A percentile compares a stretch with the other conserved stretches of the same genome.
Evolutionary conservation across 2,329 filamentous ascomycete species (phyloP).

Genomic region (Talaromyces sp.): DNA sequence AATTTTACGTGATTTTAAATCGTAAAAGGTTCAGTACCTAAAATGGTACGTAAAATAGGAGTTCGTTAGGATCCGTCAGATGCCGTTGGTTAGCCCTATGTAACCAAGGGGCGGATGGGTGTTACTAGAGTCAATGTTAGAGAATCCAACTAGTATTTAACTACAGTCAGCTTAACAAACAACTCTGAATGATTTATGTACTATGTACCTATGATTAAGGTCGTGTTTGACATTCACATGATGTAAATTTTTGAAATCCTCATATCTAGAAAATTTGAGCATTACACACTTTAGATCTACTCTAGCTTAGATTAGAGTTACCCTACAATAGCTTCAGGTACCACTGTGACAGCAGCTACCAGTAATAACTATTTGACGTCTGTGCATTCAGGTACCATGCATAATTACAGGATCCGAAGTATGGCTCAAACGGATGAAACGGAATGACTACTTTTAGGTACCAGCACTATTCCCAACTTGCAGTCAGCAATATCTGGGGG

Average conservation of each 20-base stretch:
- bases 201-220: not conserved
- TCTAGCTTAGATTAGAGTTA: not conserved
- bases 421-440: not conserved
- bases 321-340: not conserved
- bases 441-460: not conserved
- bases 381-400: not conserved
- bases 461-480: not conserved
- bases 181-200: not conserved
- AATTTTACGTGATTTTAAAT: not conserved
- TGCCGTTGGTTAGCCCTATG: not conserved
- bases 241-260: too few relatives aligned
- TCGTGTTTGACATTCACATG: not conserved
- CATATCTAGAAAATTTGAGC: not conserved
- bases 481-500: constrained; percentile 16
- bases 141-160: too few relatives aligned
- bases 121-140: not conserved
- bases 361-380: not conserved
- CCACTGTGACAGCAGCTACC: not conserved
- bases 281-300: not conserved
- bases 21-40: not conserved
- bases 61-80: not conserved
- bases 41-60: not conserved
- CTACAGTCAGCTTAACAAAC: too few relatives aligned
- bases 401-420: not conserved
- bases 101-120: not conserved